A percentile compares a stretch with the other conserved stretches of the same genome.
Evolutionary conservation across 2,329 filamentous ascomycete genomes (phyloP).

Genomic region (Aspergillus versicolor): DNA sequence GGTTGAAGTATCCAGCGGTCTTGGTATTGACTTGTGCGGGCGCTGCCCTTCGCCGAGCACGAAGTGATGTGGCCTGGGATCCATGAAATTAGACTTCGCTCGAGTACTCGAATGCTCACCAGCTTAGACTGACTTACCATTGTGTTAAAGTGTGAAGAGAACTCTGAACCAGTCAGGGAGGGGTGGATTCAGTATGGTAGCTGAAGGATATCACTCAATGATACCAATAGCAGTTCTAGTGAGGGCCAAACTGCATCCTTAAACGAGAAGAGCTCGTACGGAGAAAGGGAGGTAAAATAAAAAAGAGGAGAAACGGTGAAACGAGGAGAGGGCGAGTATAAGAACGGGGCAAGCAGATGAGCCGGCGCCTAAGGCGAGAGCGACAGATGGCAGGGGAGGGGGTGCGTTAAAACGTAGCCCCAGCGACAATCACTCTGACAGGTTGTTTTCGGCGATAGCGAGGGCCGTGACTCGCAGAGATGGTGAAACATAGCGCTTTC

Average conservation of each 20-base stretch:
- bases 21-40: constrained; percentile 18
- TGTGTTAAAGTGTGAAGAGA: too few species aligned
- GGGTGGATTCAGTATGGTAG: too few species aligned
- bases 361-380: neutral
- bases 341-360: constrained; percentile 4
- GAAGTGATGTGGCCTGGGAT: constrained; percentile 14
- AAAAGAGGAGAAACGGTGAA: too few species aligned
- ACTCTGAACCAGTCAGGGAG: too few species aligned
- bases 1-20: constrained; percentile 14
- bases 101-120: too few species aligned
- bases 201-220: too few species aligned
- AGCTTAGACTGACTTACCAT: too few species aligned
- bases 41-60: constrained; percentile 17
- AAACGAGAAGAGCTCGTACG: too few species aligned
- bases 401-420: constrained; percentile 13
- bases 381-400: neutral
- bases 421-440: constrained; percentile 8
- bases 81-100: neutral
- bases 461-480: constrained; percentile 16
- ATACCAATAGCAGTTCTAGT: too few species aligned
- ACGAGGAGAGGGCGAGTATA: constrained; percentile 2
- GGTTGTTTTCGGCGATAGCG: neutral
- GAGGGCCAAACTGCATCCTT: too few species aligned
- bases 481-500: constrained; percentile 19
- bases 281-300: too few species aligned